Conservation (phyloP, 1,284 basidiomycete species). For the Prillingera fragicola region DNA sequence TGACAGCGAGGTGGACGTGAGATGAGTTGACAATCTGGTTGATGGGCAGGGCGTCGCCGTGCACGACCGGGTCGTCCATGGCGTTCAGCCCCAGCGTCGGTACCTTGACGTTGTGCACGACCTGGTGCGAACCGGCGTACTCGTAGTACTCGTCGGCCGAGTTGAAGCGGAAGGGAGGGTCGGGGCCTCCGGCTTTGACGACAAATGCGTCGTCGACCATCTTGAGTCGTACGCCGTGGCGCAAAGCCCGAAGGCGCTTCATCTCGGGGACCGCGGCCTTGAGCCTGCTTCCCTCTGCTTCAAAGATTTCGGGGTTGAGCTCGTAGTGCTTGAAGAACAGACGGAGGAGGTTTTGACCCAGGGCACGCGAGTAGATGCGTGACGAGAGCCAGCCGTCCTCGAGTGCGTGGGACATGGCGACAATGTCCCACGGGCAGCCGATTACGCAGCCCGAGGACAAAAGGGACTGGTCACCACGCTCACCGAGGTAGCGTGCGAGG, state of each 20-base stretch:
- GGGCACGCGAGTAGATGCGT: slow-evolving; percentile 71
- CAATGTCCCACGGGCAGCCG: slow-evolving; percentile 56
- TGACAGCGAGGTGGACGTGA: slow-evolving; percentile 67
- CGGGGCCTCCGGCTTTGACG: slow-evolving; percentile 67
- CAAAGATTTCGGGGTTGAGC: slow-evolving; percentile 26
- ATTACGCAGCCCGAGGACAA: slow-evolving; percentile 70
- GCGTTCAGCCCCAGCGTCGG: slow-evolving; percentile 74
- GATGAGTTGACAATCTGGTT: slow-evolving; percentile 57
- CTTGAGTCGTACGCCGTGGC: slow-evolving; percentile 23
- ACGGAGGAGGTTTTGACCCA: slow-evolving; percentile 70
- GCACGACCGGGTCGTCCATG: slow-evolving; percentile 82
- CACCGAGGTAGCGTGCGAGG: slow-evolving; percentile 82
- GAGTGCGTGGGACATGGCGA: slow-evolving; percentile 49
- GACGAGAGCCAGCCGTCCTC: slow-evolving; percentile 61
- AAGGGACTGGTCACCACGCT: slow-evolving; percentile 73
- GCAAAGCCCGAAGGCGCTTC: slow-evolving; percentile 16
- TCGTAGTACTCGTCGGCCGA: slow-evolving; percentile 74
- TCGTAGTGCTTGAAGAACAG: slow-evolving; percentile 62
- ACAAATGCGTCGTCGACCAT: slow-evolving; percentile 58
- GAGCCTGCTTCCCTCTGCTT: slow-evolving; percentile 14
- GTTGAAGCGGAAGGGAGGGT: slow-evolving; percentile 66
- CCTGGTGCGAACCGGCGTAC: slow-evolving; percentile 53
- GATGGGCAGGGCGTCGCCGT: slow-evolving; percentile 52
- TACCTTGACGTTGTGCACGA: slow-evolving; percentile 41
- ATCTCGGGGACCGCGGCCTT: slow-evolving; percentile 18